These are phyloP conservation scores for Areca catechu DNA, from an alignment of 176 grass and related monocot species.

Conservation along the genomic window DNA sequence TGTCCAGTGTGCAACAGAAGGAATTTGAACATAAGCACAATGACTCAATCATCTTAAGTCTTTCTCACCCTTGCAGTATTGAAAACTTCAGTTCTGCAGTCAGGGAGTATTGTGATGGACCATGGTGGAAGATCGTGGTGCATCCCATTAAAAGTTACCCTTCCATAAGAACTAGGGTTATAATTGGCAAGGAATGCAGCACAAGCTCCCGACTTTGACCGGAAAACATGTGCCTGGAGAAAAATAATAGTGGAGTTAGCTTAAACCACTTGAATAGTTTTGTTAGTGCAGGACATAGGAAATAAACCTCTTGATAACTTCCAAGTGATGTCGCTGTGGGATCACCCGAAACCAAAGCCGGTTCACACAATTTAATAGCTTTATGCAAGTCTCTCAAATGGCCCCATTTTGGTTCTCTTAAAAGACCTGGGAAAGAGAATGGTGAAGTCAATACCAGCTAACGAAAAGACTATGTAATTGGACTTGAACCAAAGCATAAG, in stretches of 20 bases:
- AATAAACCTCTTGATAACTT: conserved; percentile 54
- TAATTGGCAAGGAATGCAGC: conserved; percentile 81
- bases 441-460: no score
- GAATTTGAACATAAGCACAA: no score
- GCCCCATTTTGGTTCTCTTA: conserved; percentile 90
- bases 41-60: background rate
- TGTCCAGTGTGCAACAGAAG: no score
- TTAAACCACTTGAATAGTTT: background rate
- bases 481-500: no score
- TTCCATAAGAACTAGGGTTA: conserved; percentile 33
- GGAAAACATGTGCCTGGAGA: conserved; percentile 64
- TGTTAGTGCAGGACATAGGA: background rate
- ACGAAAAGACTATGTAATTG: no score
- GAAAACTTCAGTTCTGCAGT: conserved; percentile 79
- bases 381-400: conserved; percentile 90
- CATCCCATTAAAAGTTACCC: conserved; percentile 52
- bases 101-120: conserved; percentile 88
- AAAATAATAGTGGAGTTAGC: conserved; percentile 11
- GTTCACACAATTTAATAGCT: conserved; percentile 77
- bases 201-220: conserved; percentile 52
- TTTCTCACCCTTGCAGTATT: conserved; percentile 76
- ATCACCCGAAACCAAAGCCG: conserved; percentile 45
- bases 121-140: conserved; percentile 64
- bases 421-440: conserved; percentile 39
- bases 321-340: conserved; percentile 46